These are phyloP conservation scores for Dactylellina cionopaga DNA, from an alignment of 2,329 filamentous ascomycete genomes.

Conservation along the genomic window DNA sequence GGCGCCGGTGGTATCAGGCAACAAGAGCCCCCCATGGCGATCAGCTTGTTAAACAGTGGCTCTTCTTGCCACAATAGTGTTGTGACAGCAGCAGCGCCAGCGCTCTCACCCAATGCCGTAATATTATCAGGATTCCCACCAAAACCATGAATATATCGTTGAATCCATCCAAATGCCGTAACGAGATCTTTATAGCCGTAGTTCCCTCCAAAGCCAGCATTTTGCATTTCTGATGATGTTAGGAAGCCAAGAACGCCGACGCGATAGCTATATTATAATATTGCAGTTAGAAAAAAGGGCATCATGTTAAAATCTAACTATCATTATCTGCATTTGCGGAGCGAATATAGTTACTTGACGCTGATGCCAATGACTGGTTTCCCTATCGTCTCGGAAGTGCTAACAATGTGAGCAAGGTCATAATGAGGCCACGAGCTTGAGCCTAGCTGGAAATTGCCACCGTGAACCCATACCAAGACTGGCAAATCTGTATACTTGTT, in stretches of 20 bases:
- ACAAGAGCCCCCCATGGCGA: conserved; percentile 42
- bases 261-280: conserved; percentile 59
- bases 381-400: conserved; percentile 62
- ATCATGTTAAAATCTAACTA: too few species aligned
- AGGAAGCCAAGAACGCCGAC: conserved; percentile 42
- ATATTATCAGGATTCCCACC: conserved; percentile 59
- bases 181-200: conserved; percentile 54
- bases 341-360: too few species aligned
- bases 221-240: conserved; percentile 29
- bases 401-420: conserved; percentile 63
- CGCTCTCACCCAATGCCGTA: conserved; percentile 58
- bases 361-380: conserved; percentile 64
- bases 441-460: conserved; percentile 65
- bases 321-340: too few species aligned
- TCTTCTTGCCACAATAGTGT: conserved; percentile 46
- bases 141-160: conserved; percentile 58
- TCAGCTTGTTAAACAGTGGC: conserved; percentile 38
- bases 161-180: conserved; percentile 54
- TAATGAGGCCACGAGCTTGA: conserved; percentile 68
- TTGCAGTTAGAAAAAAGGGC: background rate
- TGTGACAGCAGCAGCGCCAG: conserved; percentile 55
- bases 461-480: conserved; percentile 67
- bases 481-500: conserved; percentile 61
- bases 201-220: conserved; percentile 41
- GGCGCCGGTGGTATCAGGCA: conserved; percentile 43